Percentiles rank a stretch among this genome's conserved stretches.
Conservation (phyloP, 257 asterid genomes). For the Mentha longifolia region DNA sequence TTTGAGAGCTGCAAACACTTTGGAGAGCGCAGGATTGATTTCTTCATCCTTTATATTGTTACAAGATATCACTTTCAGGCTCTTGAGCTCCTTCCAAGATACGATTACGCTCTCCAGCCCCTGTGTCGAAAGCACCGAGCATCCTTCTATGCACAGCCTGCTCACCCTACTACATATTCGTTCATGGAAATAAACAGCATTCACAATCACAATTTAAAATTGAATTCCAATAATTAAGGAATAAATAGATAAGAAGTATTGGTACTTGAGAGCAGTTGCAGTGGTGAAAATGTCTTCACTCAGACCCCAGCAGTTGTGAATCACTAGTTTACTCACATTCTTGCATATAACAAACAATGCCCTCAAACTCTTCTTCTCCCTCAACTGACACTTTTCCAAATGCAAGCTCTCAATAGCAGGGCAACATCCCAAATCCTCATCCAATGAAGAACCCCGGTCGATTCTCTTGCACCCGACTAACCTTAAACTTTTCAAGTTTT, state of each 20-base stretch:
- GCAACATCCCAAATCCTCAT: slow-evolving; percentile 56
- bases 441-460: slow-evolving; percentile 40
- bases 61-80: slow-evolving; percentile 66
- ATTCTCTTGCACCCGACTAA: slow-evolving; percentile 62
- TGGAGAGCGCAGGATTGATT: slow-evolving; percentile 49
- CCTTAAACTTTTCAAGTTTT: slow-evolving; percentile 62
- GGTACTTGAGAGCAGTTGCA: slow-evolving; percentile 55
- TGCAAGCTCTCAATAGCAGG: slow-evolving; percentile 55
- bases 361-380: slow-evolving; percentile 48
- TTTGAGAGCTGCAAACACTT: slow-evolving; percentile 54
- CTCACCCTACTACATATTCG: slow-evolving; percentile 53
- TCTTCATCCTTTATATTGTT: slow-evolving; percentile 66
- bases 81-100: slow-evolving; percentile 61
- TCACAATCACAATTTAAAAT: no score
- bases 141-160: slow-evolving; percentile 61
- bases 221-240: no score
- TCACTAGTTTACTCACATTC: slow-evolving; percentile 50
- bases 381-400: slow-evolving; percentile 69
- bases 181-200: no score
- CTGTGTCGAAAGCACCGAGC: slow-evolving; percentile 61
- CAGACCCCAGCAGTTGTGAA: slow-evolving; percentile 66
- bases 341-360: slow-evolving; percentile 60
- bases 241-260: no score
- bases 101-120: slow-evolving; percentile 64
- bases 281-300: slow-evolving; percentile 56